These are phyloP conservation scores for Trametes sp. DNA, from an alignment of 1,284 basidiomycete species.

Conservation along the genomic window DNA sequence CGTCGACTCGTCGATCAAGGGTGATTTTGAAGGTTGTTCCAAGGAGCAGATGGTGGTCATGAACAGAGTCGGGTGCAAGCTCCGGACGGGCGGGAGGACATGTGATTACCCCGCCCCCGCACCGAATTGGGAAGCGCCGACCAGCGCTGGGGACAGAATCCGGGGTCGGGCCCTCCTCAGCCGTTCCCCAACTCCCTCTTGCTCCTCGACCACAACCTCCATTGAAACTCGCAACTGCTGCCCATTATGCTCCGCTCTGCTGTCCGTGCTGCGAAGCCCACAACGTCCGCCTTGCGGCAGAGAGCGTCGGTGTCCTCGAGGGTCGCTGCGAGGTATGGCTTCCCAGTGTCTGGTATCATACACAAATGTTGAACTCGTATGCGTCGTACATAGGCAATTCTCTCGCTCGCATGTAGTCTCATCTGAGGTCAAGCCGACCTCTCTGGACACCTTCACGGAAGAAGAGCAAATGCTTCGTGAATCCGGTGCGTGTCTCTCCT, in stretches of 20 bases:
- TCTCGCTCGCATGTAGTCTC: conserved; percentile 24
- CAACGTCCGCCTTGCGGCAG: conserved; percentile 50
- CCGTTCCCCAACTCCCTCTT: conserved; percentile 2
- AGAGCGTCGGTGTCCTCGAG: conserved; percentile 35
- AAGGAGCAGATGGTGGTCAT: not conserved
- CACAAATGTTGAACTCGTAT: not conserved
- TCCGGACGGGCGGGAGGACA: conserved; percentile 3
- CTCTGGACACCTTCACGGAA: conserved; percentile 85
- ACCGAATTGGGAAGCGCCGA: conserved; percentile 5
- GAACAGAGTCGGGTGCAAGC: not conserved
- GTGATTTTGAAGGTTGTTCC: not conserved
- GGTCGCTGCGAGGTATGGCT: conserved; percentile 21
- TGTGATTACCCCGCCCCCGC: conserved; percentile 29
- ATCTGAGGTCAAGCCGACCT: conserved; percentile 50
- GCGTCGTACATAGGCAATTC: conserved; percentile 26
- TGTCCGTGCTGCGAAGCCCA: conserved; percentile 21
- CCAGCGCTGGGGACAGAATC: not conserved
- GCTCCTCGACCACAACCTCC: not conserved
- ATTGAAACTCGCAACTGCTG: not conserved
- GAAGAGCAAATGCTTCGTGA: conserved; percentile 94
- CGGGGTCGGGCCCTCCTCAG: conserved; percentile 16
- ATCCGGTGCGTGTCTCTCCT: conserved; percentile 61
- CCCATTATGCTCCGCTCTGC: conserved; percentile 25
- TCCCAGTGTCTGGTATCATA: not conserved
- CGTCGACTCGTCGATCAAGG: too few relatives aligned